Base-by-base conservation (phyloP, 495 filamentous ascomycete species). In the Cryomyces antarcticus region DNA sequence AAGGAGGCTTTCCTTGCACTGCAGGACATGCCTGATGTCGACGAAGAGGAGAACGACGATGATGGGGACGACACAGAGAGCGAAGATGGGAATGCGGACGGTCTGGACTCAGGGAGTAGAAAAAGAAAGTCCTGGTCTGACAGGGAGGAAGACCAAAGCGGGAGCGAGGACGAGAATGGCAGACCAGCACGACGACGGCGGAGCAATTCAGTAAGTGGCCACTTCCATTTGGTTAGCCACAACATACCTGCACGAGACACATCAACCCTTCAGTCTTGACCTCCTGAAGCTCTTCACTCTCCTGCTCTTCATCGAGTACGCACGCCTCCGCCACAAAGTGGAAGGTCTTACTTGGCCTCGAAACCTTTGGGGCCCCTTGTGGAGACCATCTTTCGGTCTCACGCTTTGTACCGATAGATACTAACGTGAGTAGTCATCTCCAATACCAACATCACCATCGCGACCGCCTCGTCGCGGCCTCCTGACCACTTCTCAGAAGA, bases 81-180 rank as follows among this genome's bases (percentile, higher is more conserved):
- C 42, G 72, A 62, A 9, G 65, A 69, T 35, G 55, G 49, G 27
- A 49, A 46, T 34, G 56, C 58, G 12, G 49, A 46, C 6, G 49
- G 51, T 24, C 39, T 46, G 7, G 53, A 50, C 39, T 46, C 49
- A 47, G 35, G 31, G n/a, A 67, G 35, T 42, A 59, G 76, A 59
- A 94, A 94, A 56, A 68, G 86, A 41, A 93, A 93, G 52, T 89
- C 82, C 5, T 85, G 74, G 80, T 79, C 78, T 13, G 77, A 82
- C 44, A 65, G 69, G 30, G 74, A 78, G 35, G 74, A 81, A 6
- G 73, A 73, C 30, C 77, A 74, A n/a, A 54, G 56, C 2, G 79
- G 75, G 24, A 73, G 69, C 31, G 79, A 82, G 3, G 66, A 65
- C 30, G 75, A 80, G 1, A 72, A 79, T 41, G 74, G 69, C 39